A percentile compares a stretch with the other conserved stretches of the same genome.
phyloP scores from a whole-genome alignment of 1,284 basidiomycete species.

The Cutaneotrichosporon sp. region DNA sequence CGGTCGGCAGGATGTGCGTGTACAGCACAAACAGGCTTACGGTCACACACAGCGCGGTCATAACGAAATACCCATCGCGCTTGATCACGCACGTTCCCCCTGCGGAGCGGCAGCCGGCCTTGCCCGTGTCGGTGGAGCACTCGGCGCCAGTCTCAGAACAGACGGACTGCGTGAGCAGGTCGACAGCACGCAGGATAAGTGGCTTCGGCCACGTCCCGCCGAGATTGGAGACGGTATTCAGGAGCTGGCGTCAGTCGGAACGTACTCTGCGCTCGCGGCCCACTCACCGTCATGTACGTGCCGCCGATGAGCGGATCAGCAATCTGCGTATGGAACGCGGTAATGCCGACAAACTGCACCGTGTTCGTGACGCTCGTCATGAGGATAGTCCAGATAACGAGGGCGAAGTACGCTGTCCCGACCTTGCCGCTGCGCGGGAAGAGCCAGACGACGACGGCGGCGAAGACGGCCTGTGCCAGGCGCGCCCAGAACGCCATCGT shows the following conservation, averaged over 20 bases:
- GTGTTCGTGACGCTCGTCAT: slow-evolving; percentile 81
- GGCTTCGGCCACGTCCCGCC: slow-evolving; percentile 89
- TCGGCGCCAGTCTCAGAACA: slow-evolving; percentile 65
- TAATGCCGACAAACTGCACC: slow-evolving; percentile 96
- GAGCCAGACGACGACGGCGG: slow-evolving; percentile 72
- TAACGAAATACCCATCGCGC: slow-evolving; percentile 87
- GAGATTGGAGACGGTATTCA: slow-evolving; percentile 95
- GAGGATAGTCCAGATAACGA: slow-evolving; percentile 75
- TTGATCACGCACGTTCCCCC: slow-evolving; percentile 76
- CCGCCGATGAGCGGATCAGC: slow-evolving; percentile 97
- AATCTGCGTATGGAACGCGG: slow-evolving; percentile 95
- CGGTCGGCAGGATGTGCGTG: slow-evolving; percentile 75
- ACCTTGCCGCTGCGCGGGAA: slow-evolving; percentile 59
- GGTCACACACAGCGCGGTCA: slow-evolving; percentile 70
- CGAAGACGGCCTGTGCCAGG: slow-evolving; percentile 62
- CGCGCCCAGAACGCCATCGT: slow-evolving; percentile 87
- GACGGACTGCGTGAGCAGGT: slow-evolving; percentile 73
- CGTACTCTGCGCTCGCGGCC: not conserved
- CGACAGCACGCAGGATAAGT: slow-evolving; percentile 60
- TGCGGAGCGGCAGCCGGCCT: slow-evolving; percentile 66
- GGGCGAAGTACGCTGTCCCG: slow-evolving; percentile 65
- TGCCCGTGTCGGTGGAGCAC: slow-evolving; percentile 86
- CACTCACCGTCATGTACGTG: slow-evolving; percentile 92
- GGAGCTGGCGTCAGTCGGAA: slow-evolving; percentile 54
- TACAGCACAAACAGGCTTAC: slow-evolving; percentile 70